These are phyloP conservation scores for Petunia secreta DNA, from an alignment of 257 asterid species.

Conservation along the genomic window DNA sequence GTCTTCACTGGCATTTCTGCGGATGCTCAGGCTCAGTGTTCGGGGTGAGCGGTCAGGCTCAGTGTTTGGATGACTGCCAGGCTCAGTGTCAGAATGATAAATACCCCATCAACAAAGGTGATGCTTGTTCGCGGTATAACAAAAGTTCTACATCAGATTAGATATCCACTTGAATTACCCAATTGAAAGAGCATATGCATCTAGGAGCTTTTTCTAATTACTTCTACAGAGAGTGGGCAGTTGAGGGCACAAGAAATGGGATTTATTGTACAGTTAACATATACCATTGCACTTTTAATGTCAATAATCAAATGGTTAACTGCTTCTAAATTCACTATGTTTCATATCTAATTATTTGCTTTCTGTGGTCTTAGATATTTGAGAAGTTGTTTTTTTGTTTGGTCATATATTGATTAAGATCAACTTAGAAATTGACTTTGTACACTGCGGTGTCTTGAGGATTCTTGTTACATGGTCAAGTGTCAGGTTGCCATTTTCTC, in stretches of 20 bases:
- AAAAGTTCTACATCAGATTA: background rate
- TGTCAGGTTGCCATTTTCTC: background rate
- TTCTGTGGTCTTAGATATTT: background rate
- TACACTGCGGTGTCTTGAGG: background rate
- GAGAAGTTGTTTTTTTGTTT: background rate
- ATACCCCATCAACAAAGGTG: conserved; percentile 4
- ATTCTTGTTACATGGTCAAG: background rate
- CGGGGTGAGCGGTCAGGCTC: background rate
- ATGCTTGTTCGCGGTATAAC: conserved; percentile 4
- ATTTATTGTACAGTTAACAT: conserved; percentile 14
- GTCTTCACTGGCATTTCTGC: conserved; percentile 22
- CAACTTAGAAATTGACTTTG: background rate
- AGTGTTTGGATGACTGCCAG: background rate
- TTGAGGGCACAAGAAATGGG: background rate
- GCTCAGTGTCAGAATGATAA: conserved; percentile 10
- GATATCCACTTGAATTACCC: background rate
- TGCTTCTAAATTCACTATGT: background rate
- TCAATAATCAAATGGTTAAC: conserved; percentile 19
- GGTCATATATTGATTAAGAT: background rate
- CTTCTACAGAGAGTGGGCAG: background rate
- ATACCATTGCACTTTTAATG: background rate
- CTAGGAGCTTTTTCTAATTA: background rate
- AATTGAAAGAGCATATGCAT: background rate
- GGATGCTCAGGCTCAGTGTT: conserved; percentile 14
- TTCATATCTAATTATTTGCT: background rate